Percentiles rank a stretch among this genome's conserved stretches.
phyloP scores from a whole-genome alignment of 371 early-diverging fungal species.

The Mucor piriformis region DNA sequence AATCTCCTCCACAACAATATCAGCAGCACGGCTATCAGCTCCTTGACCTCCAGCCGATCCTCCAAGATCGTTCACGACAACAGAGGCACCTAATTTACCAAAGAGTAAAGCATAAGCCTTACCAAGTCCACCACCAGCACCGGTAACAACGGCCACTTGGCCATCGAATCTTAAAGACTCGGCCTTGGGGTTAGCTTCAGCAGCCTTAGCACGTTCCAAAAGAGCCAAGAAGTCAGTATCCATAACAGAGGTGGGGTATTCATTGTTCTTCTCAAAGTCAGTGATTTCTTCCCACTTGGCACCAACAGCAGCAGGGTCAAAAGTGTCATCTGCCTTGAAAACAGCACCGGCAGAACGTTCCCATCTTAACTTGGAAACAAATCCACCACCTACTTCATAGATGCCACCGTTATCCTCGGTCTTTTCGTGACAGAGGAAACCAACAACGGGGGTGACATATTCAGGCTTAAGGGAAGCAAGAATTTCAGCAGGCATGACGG shows the following conservation, averaged over 20 bases:
- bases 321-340: conserved; percentile 88
- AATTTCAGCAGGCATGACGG: conserved; percentile 93
- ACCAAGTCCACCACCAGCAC: conserved; percentile 93
- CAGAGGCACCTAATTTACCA: conserved; percentile 79
- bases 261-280: conserved; percentile 67
- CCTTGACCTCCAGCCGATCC: conserved; percentile 63
- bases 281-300: conserved; percentile 78
- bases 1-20: conserved; percentile 96
- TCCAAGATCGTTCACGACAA: conserved; percentile 94
- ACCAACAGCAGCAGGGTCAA: conserved; percentile 83
- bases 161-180: conserved; percentile 80
- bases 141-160: conserved; percentile 87
- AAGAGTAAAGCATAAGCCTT: conserved; percentile 86
- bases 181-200: conserved; percentile 61
- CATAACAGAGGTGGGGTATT: conserved; percentile 76
- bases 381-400: conserved; percentile 97
- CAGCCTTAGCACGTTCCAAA: conserved; percentile 74
- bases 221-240: conserved; percentile 88
- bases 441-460: conserved; percentile 95
- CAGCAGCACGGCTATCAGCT: conserved; percentile 80
- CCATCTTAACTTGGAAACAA: conserved; percentile 90
- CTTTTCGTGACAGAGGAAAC: conserved; percentile 88
- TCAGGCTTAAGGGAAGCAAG: conserved; percentile 94
- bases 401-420: conserved; percentile 85
- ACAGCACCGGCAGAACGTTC: conserved; percentile 90